Percentiles rank a stretch among this genome's conserved stretches.
phyloP scores from a whole-genome alignment of 208 protist genomes.

The Leishmania tarentolae region DNA sequence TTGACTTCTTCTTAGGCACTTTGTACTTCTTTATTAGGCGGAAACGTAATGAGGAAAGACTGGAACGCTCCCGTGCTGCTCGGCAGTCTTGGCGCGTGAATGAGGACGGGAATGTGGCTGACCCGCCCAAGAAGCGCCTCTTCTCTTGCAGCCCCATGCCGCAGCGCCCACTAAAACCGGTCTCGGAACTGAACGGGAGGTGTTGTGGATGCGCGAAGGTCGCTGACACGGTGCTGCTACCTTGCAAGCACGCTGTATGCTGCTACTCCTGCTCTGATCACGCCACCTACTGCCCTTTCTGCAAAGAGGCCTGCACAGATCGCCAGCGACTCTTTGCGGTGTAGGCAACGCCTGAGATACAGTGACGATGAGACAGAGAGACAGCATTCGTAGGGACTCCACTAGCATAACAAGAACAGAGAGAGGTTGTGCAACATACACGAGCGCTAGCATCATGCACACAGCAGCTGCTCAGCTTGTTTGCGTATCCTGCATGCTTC shows the following conservation, averaged over 20 bases:
- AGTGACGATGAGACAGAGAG: neutral
- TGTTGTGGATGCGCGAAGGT: constrained; percentile 53
- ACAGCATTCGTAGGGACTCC: neutral
- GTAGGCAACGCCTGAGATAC: constrained; percentile 2
- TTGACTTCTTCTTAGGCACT: constrained; percentile 31
- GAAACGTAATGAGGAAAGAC: constrained; percentile 26
- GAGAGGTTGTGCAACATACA: neutral
- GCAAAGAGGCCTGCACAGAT: constrained; percentile 37
- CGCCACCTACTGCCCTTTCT: constrained; percentile 51
- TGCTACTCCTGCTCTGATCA: constrained; percentile 43
- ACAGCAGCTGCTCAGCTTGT: neutral
- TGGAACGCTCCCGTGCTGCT: constrained; percentile 30
- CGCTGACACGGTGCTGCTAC: constrained; percentile 49
- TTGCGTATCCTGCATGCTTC: neutral
- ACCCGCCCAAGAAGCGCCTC: constrained; percentile 14
- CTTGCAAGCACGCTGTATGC: constrained; percentile 58
- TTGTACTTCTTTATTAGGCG: constrained; percentile 39
- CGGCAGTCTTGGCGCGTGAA: constrained; percentile 31
- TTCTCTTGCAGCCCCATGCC: constrained; percentile 16
- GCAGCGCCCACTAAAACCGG: constrained; percentile 24
- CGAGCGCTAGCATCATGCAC: neutral
- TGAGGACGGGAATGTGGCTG: constrained; percentile 18
- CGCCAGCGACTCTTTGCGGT: constrained; percentile 41
- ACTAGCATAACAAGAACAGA: neutral
- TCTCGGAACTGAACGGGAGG: constrained; percentile 44